Conservation (phyloP, 1,139 yeast genomes). For the Diutina neorugosa region DNA sequence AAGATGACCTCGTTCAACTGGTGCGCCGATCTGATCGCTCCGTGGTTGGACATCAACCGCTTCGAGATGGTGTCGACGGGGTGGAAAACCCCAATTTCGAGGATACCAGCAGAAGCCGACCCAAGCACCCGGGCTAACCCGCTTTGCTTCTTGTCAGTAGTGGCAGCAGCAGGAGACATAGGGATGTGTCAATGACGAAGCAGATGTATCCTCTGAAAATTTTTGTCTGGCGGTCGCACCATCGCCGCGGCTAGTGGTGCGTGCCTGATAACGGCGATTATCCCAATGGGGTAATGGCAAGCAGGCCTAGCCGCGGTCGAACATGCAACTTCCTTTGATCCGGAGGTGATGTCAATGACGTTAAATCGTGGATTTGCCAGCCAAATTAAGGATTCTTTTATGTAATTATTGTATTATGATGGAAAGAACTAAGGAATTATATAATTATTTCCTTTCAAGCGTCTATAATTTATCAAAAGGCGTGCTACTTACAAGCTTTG, state of each 20-base stretch:
- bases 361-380: not conserved
- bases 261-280: not conserved
- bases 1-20: slow-evolving; percentile 81
- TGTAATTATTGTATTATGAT: not conserved
- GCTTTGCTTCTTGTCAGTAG: slow-evolving; percentile 72
- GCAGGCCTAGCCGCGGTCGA: not conserved
- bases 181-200: not conserved
- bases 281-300: not conserved
- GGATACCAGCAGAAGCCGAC: slow-evolving; percentile 94
- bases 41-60: slow-evolving; percentile 92
- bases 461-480: slow-evolving; percentile 6
- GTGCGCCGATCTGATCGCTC: slow-evolving; percentile 46
- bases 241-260: not conserved
- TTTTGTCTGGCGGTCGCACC: not conserved
- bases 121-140: slow-evolving; percentile 89
- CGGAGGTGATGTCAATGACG: not conserved
- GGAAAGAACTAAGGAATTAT: not conserved
- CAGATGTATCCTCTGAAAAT: not conserved
- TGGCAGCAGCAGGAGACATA: slow-evolving; percentile 25
- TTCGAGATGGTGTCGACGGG: slow-evolving; percentile 98
- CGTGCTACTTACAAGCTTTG: slow-evolving; percentile 9
- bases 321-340: not conserved
- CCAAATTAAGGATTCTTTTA: not conserved
- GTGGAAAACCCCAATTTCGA: slow-evolving; percentile 94
- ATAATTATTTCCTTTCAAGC: not conserved